Conservation (phyloP, 441 rosid genomes). For the Euphorbia celastroides region DNA sequence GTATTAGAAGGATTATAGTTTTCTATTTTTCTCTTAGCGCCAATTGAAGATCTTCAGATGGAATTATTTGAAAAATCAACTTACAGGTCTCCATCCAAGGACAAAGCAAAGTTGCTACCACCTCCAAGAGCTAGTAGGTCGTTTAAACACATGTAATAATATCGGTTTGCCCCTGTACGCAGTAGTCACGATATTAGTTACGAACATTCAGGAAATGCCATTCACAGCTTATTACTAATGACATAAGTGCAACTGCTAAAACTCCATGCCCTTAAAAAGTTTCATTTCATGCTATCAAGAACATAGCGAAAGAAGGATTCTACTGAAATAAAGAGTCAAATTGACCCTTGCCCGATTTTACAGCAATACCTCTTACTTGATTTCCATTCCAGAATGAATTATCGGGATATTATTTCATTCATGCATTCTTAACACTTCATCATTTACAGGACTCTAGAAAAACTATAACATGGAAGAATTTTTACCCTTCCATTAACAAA, state of each 20-base stretch:
- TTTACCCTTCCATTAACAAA: conserved; percentile 2
- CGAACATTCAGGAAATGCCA: neutral
- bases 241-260: neutral
- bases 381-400: neutral
- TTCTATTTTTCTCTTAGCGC: neutral
- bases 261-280: neutral
- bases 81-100: conserved; percentile 87
- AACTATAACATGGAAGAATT: neutral
- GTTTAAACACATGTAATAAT: conserved; percentile 75
- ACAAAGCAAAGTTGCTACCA: conserved; percentile 75
- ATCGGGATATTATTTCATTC: neutral
- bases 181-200: conserved; percentile 15
- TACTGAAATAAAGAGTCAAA: neutral
- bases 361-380: neutral
- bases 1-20: neutral
- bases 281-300: conserved; percentile 12
- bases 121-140: conserved; percentile 90
- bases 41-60: neutral
- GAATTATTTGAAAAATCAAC: conserved; percentile 26
- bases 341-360: neutral
- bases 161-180: conserved; percentile 81
- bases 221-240: neutral
- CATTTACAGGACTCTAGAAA: neutral
- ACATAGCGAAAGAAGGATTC: neutral
- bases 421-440: neutral